Conservation (phyloP, 805 yeast species). For the Candida cerambycidarum region DNA sequence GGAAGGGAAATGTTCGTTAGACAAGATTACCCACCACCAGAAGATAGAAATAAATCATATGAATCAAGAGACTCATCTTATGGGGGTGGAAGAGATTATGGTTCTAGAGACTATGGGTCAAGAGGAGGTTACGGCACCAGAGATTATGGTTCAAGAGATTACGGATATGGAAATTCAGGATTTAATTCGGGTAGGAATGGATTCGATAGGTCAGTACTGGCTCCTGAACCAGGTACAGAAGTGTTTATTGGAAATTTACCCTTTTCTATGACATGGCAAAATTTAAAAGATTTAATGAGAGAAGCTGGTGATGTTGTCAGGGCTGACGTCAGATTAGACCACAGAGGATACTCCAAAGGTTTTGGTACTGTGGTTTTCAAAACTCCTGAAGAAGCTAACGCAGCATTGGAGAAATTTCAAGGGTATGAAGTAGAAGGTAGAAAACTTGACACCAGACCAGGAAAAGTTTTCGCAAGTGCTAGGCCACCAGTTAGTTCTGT, state of each 20-base stretch:
- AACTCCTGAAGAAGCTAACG: conserved; percentile 63
- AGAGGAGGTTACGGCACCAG: conserved; percentile 1
- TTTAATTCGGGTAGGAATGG: background rate
- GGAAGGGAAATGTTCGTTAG: conserved; percentile 87
- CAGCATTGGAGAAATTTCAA: conserved; percentile 68
- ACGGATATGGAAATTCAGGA: conserved; percentile 20
- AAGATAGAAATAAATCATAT: conserved; percentile 20
- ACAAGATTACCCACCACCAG: conserved; percentile 85
- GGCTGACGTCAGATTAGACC: conserved; percentile 72
- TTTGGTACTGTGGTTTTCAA: conserved; percentile 78
- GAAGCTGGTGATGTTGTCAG: conserved; percentile 74
- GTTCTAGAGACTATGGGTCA: conserved; percentile 13
- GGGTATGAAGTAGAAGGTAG: conserved; percentile 78
- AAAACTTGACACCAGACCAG: conserved; percentile 75
- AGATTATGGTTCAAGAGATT: conserved; percentile 6
- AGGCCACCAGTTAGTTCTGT: conserved; percentile 12
- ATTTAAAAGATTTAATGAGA: conserved; percentile 79
- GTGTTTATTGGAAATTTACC: conserved; percentile 83
- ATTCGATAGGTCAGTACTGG: conserved; percentile 1
- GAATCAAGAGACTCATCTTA: conserved; percentile 17
- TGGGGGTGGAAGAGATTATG: conserved; percentile 15
- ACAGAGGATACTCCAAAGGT: conserved; percentile 78
- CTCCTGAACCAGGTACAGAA: conserved; percentile 47
- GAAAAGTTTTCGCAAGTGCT: conserved; percentile 27
- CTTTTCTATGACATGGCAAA: conserved; percentile 78